Conservation (phyloP, 345 rosid species). For the Euphorbia tirucalli region DNA sequence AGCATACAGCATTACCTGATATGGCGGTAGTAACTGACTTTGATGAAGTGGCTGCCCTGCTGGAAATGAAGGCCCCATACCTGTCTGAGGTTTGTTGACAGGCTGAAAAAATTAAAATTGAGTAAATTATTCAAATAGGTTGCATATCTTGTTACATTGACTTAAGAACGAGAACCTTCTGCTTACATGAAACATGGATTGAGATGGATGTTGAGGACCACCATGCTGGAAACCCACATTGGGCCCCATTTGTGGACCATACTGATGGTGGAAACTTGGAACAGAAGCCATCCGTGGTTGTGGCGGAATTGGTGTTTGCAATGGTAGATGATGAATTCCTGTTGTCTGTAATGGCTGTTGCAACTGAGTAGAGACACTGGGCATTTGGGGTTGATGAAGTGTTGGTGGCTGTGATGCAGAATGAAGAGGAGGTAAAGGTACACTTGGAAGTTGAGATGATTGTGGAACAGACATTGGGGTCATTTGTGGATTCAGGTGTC, state of each 20-base stretch:
- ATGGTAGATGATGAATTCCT: conserved; percentile 53
- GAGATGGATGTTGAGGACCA: conserved; percentile 70
- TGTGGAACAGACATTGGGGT: conserved; percentile 50
- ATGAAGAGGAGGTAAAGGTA: conserved; percentile 52
- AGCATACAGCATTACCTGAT: conserved; percentile 48
- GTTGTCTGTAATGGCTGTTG: conserved; percentile 61
- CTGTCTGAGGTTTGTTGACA: conserved; percentile 51
- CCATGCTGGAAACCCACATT: conserved; percentile 65
- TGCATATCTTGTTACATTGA: conserved; percentile 6
- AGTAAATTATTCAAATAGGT: conserved; percentile 15
- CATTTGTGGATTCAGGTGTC: conserved; percentile 48
- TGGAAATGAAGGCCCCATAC: conserved; percentile 55
- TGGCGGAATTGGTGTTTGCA: conserved; percentile 58
- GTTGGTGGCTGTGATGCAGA: conserved; percentile 51
- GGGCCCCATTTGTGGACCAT: conserved; percentile 60
- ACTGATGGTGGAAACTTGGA: conserved; percentile 63
- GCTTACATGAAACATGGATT: conserved; percentile 77
- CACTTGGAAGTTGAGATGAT: conserved; percentile 51
- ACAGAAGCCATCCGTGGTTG: conserved; percentile 52
- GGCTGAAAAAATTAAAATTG: conserved; percentile 45
- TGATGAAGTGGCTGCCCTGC: conserved; percentile 64
- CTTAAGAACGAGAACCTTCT: conserved; percentile 17
- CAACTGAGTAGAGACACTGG: conserved; percentile 58
- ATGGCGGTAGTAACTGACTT: conserved; percentile 50
- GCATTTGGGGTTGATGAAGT: conserved; percentile 60